Conservation (phyloP, 306 rosid species). For the Lablab purpureus region DNA sequence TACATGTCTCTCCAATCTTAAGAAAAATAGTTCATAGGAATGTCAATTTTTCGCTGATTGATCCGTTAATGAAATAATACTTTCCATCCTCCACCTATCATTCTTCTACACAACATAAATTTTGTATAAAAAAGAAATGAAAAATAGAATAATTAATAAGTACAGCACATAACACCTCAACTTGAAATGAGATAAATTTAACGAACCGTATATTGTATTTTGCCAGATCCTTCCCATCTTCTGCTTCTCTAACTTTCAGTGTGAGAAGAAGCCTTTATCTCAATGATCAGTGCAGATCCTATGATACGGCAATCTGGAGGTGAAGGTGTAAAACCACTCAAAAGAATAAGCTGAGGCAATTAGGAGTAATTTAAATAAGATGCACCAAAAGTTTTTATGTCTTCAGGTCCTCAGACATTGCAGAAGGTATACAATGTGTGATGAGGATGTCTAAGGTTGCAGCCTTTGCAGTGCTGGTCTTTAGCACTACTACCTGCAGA, state of each 20-base stretch:
- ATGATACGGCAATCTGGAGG: background rate
- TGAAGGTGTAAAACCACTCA: background rate
- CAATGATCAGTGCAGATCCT: background rate
- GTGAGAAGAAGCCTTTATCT: background rate
- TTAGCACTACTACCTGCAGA: slow-evolving; percentile 65
- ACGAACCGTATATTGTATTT: background rate
- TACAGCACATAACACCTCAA: background rate
- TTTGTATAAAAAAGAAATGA: background rate
- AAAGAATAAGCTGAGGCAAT: background rate
- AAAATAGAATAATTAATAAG: background rate
- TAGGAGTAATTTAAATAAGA: slow-evolving; percentile 18
- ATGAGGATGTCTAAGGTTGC: slow-evolving; percentile 70
- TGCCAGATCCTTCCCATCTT: background rate
- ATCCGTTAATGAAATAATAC: slow-evolving; percentile 14
- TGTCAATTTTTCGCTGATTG: background rate
- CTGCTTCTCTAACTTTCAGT: background rate
- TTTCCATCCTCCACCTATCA: slow-evolving; percentile 17
- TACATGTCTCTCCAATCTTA: slow-evolving; percentile 27
- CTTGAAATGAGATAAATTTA: background rate
- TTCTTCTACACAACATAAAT: background rate
- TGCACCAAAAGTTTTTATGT: slow-evolving; percentile 40
- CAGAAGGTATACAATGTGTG: slow-evolving; percentile 80
- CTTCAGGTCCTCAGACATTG: slow-evolving; percentile 72
- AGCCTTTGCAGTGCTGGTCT: slow-evolving; percentile 66
- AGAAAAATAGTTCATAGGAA: slow-evolving; percentile 8